Conservation (phyloP, 306 rosid genomes). For the Vigna nakashimae region DNA sequence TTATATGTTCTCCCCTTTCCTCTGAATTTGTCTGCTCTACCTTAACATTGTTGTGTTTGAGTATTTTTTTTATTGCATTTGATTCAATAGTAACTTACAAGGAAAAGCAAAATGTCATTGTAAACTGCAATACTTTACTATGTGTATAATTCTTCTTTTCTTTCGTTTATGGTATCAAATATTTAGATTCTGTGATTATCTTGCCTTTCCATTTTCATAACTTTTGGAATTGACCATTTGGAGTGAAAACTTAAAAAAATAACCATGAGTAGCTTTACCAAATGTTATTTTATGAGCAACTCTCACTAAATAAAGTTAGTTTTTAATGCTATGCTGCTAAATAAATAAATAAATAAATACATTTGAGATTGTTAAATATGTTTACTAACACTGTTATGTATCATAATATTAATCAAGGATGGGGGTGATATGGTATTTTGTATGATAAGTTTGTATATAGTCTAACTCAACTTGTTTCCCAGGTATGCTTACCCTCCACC, state of each 20-base stretch:
- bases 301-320: conserved; percentile 2
- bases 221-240: conserved; percentile 18
- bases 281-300: conserved; percentile 6
- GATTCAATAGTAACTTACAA: neutral
- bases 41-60: neutral
- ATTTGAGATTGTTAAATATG: conserved; percentile 17
- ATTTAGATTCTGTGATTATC: conserved; percentile 15
- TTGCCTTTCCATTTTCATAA: neutral
- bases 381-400: neutral
- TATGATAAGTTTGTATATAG: conserved; percentile 29
- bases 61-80: conserved; percentile 23
- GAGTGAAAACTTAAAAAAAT: neutral
- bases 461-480: conserved; percentile 40
- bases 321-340: conserved; percentile 1
- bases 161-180: neutral
- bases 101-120: neutral
- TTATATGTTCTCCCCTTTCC: conserved; percentile 27
- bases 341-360: neutral
- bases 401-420: conserved; percentile 6
- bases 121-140: conserved; percentile 12
- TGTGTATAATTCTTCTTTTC: conserved; percentile 2
- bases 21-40: neutral
- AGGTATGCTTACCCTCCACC: conserved; percentile 99
- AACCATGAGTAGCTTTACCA: conserved; percentile 1
- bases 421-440: neutral